These are phyloP conservation scores for Zalerion maritima DNA, from an alignment of 495 filamentous ascomycete species.

Conservation along the genomic window DNA sequence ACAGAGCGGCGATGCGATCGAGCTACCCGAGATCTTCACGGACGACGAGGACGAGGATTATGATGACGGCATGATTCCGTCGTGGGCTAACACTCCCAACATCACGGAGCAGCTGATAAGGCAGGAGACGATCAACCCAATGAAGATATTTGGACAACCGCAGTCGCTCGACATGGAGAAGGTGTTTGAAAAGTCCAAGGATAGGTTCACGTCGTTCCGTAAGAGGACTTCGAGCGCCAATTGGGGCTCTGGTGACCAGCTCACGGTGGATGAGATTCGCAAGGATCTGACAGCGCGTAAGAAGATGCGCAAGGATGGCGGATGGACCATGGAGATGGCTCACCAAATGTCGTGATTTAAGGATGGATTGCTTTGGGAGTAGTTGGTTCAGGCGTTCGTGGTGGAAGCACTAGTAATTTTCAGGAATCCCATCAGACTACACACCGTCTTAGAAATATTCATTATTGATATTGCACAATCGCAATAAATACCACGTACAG, in stretches of 20 bases:
- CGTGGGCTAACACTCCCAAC: conserved; percentile 75
- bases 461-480: too few species aligned
- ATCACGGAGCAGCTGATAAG: conserved; percentile 50
- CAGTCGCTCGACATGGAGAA: conserved; percentile 83
- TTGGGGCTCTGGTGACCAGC: conserved; percentile 71
- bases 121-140: conserved; percentile 75
- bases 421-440: too few species aligned
- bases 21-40: conserved; percentile 77
- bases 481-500: too few species aligned
- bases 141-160: conserved; percentile 79
- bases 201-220: conserved; percentile 69
- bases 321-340: conserved; percentile 58
- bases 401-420: too few species aligned
- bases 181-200: conserved; percentile 74
- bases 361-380: neutral
- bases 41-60: conserved; percentile 74
- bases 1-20: conserved; percentile 65
- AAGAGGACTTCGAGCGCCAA: conserved; percentile 83
- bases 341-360: conserved; percentile 21
- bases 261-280: conserved; percentile 79
- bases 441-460: too few species aligned
- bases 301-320: conserved; percentile 66
- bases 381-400: neutral
- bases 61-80: conserved; percentile 42
- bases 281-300: conserved; percentile 70